phyloP scores from a whole-genome alignment of 2,329 filamentous ascomycete species.

The Aureobasidium sp. region DNA sequence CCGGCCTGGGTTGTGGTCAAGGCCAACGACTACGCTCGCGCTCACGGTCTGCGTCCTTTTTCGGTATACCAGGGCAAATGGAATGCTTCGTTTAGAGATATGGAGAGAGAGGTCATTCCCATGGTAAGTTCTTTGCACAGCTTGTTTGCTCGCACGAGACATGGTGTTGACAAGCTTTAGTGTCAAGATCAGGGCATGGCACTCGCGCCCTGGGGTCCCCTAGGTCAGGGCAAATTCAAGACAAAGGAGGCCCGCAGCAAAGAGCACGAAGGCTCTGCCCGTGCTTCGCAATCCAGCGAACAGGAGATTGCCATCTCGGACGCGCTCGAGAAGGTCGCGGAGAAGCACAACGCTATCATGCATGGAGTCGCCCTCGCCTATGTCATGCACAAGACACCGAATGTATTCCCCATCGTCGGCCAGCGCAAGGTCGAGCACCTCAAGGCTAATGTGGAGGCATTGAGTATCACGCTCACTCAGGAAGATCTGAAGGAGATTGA shows the following conservation, averaged over 20 bases:
- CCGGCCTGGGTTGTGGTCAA: slow-evolving; percentile 31
- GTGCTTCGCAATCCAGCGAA: slow-evolving; percentile 26
- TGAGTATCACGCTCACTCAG: slow-evolving; percentile 49
- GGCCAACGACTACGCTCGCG: slow-evolving; percentile 29
- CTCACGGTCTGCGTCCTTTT: slow-evolving; percentile 33
- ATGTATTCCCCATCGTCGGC: slow-evolving; percentile 66
- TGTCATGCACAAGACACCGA: slow-evolving; percentile 58
- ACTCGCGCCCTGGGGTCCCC: slow-evolving; percentile 48
- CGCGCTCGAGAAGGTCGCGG: slow-evolving; percentile 52
- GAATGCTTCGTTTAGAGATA: slow-evolving; percentile 34
- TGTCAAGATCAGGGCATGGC: slow-evolving; percentile 31
- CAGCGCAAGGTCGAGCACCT: slow-evolving; percentile 62
- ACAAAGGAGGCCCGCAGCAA: slow-evolving; percentile 33
- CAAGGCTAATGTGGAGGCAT: slow-evolving; percentile 58
- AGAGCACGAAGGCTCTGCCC: slow-evolving; percentile 32
- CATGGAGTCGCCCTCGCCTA: slow-evolving; percentile 50
- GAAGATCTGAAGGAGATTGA: slow-evolving; percentile 62
- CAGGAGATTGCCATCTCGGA: slow-evolving; percentile 45
- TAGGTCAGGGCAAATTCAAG: slow-evolving; percentile 36
- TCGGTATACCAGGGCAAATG: slow-evolving; percentile 34
- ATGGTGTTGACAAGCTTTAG: neutral
- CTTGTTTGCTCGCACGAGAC: too few relatives aligned
- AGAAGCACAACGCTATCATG: slow-evolving; percentile 32
- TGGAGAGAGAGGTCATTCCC: slow-evolving; percentile 39
- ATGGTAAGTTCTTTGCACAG: slow-evolving; percentile 24